These are phyloP conservation scores for Cryphonectria naterciae DNA, from an alignment of 2,329 filamentous ascomycete species.

Conservation along the genomic window DNA sequence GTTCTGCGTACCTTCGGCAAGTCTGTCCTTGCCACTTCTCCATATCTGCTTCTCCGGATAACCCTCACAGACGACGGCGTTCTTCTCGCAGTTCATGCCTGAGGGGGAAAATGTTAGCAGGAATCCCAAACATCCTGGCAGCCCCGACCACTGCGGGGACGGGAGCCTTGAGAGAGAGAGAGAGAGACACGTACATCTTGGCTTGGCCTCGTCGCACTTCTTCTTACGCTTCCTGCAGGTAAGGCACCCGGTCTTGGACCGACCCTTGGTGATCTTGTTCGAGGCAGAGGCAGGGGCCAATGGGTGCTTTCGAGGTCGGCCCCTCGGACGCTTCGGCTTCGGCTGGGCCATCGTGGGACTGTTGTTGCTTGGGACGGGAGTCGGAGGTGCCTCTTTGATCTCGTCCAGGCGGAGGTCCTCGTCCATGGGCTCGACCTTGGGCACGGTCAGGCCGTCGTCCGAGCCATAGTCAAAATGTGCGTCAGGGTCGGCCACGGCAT, in stretches of 20 bases:
- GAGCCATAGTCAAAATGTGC: constrained; percentile 52
- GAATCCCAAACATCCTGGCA: constrained; percentile 5
- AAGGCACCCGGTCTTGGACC: constrained; percentile 71
- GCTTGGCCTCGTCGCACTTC: constrained; percentile 73
- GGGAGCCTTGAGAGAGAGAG: not conserved
- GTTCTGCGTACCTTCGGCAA: constrained; percentile 64
- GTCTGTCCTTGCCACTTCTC: constrained; percentile 81
- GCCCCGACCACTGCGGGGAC: constrained; percentile 11
- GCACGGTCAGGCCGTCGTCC: constrained; percentile 51
- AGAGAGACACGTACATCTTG: constrained; percentile 58
- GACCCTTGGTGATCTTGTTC: constrained; percentile 77
- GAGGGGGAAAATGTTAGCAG: not conserved
- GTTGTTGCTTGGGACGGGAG: constrained; percentile 34
- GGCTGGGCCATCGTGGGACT: constrained; percentile 35
- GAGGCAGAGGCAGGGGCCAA: constrained; percentile 59
- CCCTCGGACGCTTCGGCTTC: constrained; percentile 69
- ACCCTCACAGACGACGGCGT: constrained; percentile 87
- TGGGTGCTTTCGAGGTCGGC: constrained; percentile 82
- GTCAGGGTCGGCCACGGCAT: constrained; percentile 39
- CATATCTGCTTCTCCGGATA: constrained; percentile 86
- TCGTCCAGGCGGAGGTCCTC: constrained; percentile 59
- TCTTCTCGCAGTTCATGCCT: constrained; percentile 92
- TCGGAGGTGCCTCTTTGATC: constrained; percentile 49
- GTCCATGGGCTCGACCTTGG: constrained; percentile 62
- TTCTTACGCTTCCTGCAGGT: constrained; percentile 72